Percentiles rank a stretch among this genome's conserved stretches.
Conservation (phyloP, 805 yeast species). For the Tetrapisispora taiwanensis region DNA sequence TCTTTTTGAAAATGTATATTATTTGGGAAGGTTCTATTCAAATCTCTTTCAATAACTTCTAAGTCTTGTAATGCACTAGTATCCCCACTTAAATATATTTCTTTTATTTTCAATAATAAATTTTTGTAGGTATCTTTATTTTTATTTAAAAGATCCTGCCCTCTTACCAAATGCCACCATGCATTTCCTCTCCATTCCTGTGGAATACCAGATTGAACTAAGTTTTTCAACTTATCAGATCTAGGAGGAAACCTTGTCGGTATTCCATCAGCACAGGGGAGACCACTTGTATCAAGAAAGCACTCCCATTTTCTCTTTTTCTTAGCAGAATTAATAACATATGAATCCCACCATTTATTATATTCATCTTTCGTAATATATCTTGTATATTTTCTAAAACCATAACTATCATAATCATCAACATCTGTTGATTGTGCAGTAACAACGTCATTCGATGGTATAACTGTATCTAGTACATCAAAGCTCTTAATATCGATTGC, state of each 20-base stretch:
- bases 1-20: conserved; percentile 63
- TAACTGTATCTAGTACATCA: neutral
- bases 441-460: neutral
- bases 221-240: conserved; percentile 66
- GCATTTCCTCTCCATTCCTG: conserved; percentile 96
- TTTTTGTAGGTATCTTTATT: conserved; percentile 69
- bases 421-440: conserved; percentile 1
- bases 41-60: conserved; percentile 88
- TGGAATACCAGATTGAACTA: conserved; percentile 85
- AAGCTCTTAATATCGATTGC: neutral
- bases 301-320: conserved; percentile 70
- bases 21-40: conserved; percentile 92
- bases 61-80: conserved; percentile 38
- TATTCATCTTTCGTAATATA: conserved; percentile 47
- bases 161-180: conserved; percentile 91
- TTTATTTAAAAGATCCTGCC: conserved; percentile 58
- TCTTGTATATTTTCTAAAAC: conserved; percentile 66
- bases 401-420: conserved; percentile 60
- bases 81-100: conserved; percentile 1
- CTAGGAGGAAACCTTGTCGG: conserved; percentile 69
- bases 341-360: conserved; percentile 65
- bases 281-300: conserved; percentile 57
- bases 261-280: conserved; percentile 36
- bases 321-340: conserved; percentile 49
- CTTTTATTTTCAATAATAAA: conserved; percentile 47